Conservation (phyloP, 768 basidiomycete genomes). For the Tricholoma saponaceum region DNA sequence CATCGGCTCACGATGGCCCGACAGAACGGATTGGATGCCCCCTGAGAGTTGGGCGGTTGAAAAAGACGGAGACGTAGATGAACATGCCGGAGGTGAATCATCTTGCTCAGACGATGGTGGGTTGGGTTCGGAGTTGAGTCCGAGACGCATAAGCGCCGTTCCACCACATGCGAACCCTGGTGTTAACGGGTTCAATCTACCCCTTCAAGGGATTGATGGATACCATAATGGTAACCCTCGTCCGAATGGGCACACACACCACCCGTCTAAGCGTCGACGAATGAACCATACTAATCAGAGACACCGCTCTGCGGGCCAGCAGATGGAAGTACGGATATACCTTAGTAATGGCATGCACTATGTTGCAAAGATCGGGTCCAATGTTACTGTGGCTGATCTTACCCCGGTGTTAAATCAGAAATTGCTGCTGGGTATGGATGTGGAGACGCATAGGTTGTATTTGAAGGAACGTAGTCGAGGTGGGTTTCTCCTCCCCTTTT, state of each 20-base stretch:
- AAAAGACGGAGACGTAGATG: slow-evolving; percentile 37
- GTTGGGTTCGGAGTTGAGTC: slow-evolving; percentile 8
- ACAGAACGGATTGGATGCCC: slow-evolving; percentile 46
- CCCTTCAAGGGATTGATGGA: no score
- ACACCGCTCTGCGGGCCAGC: slow-evolving; percentile 8
- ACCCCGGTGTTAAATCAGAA: slow-evolving; percentile 58
- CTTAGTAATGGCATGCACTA: slow-evolving; percentile 70
- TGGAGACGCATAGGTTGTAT: slow-evolving; percentile 66
- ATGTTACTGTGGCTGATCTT: slow-evolving; percentile 66
- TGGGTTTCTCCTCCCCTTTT: slow-evolving; percentile 25
- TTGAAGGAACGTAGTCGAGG: slow-evolving; percentile 75
- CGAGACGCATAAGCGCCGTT: neutral
- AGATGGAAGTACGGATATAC: slow-evolving; percentile 72
- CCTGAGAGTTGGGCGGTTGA: slow-evolving; percentile 79
- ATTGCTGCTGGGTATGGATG: slow-evolving; percentile 43
- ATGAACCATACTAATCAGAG: neutral
- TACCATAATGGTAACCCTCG: no score
- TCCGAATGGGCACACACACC: neutral
- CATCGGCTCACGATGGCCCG: slow-evolving; percentile 6
- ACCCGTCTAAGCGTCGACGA: neutral
- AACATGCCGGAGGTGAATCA: slow-evolving; percentile 28
- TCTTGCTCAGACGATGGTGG: slow-evolving; percentile 25
- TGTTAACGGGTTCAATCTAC: no score
- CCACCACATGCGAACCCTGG: neutral
- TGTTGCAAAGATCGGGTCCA: slow-evolving; percentile 58